These are phyloP conservation scores for Pyrenochaeta sp. DNA, from an alignment of 2,329 filamentous ascomycete genomes.

Conservation along the genomic window DNA sequence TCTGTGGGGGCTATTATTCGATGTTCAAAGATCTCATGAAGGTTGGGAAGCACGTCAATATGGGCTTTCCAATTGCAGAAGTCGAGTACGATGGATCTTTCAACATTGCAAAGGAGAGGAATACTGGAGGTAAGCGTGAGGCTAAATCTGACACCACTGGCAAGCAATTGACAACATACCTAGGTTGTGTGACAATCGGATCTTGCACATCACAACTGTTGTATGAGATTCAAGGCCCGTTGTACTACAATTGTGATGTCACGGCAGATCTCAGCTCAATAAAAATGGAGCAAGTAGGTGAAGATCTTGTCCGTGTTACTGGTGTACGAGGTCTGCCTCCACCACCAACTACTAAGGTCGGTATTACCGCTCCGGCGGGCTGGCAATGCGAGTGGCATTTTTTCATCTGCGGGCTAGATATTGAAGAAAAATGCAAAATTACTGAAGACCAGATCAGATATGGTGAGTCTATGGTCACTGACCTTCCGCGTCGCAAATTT, in stretches of 20 bases:
- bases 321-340: neutral
- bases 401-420: conserved; percentile 38
- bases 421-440: conserved; percentile 36
- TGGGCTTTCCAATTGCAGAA: conserved; percentile 38
- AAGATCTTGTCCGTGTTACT: neutral
- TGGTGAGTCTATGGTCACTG: conserved; percentile 3
- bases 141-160: rapidly evolving
- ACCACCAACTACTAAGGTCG: neutral
- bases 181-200: conserved; percentile 51
- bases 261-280: conserved; percentile 31
- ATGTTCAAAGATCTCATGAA: conserved; percentile 50
- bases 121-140: conserved; percentile 37
- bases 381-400: conserved; percentile 43
- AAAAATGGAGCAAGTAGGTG: conserved; percentile 16
- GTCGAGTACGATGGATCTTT: conserved; percentile 27
- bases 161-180: no score
- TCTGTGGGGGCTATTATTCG: conserved; percentile 39
- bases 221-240: conserved; percentile 47
- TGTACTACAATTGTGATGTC: conserved; percentile 60
- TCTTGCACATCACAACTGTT: conserved; percentile 62
- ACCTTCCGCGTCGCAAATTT: neutral
- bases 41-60: conserved; percentile 45
- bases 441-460: conserved; percentile 32
- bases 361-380: neutral
- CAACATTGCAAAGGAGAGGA: conserved; percentile 43